Percentiles rank a stretch among this genome's conserved stretches.
Evolutionary conservation across 1,139 yeast species (phyloP).

Genomic region (Candida sanyaensis): DNA sequence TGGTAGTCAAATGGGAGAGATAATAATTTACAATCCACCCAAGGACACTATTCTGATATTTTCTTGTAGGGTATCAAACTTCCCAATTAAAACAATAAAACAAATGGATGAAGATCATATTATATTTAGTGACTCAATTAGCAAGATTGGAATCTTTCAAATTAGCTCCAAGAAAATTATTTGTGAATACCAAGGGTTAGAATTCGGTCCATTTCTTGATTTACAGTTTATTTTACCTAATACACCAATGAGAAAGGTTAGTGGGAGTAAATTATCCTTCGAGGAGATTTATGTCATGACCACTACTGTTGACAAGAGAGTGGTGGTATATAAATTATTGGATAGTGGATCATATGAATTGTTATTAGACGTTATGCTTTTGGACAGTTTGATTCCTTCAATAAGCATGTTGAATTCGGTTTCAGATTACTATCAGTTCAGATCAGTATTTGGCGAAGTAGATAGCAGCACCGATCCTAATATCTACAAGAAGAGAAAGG

Average conservation of each 20-base stretch:
- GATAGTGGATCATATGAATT: constrained; percentile 21
- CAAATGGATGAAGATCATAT: constrained; percentile 21
- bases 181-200: constrained; percentile 22
- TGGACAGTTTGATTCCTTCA: constrained; percentile 15
- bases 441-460: constrained; percentile 1
- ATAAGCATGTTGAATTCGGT: constrained; percentile 9
- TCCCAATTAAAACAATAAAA: constrained; percentile 26
- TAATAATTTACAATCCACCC: constrained; percentile 23
- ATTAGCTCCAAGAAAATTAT: constrained; percentile 20
- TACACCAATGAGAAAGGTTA: constrained; percentile 7
- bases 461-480: constrained; percentile 1
- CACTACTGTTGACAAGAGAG: constrained; percentile 23
- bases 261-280: constrained; percentile 6
- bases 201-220: constrained; percentile 30
- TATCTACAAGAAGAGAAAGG: constrained; percentile 6
- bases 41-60: constrained; percentile 19
- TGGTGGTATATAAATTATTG: constrained; percentile 26
- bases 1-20: constrained; percentile 38
- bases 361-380: constrained; percentile 14
- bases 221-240: constrained; percentile 10
- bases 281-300: constrained; percentile 26
- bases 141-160: constrained; percentile 33
- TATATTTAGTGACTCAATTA: constrained; percentile 33
- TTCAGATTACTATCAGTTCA: constrained; percentile 1
- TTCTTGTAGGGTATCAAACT: constrained; percentile 26